Base-by-base conservation (phyloP, 1,284 basidiomycete genomes). In the Cryptococcus sp. region DNA sequence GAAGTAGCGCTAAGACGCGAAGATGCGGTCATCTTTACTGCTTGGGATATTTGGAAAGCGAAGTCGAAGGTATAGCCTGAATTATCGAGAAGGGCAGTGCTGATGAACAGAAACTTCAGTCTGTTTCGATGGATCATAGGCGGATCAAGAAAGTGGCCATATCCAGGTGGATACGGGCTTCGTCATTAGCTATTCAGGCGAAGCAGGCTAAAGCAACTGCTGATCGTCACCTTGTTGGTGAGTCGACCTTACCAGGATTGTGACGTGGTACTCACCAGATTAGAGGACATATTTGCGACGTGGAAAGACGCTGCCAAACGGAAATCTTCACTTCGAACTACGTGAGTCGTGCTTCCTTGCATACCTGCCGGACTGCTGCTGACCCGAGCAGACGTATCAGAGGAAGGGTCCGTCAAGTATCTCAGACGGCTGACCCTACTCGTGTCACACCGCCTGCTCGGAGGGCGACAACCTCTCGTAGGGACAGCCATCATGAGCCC, bases 1-100 rank as follows among this genome's bases (percentile, higher is more conserved):
- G 64, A 68, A 54, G 63, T 70, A 1, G 52, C 56, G 1, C 54
- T 62, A 10, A 58, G 68, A 21, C 63, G 63, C 45, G 72, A 74
- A 48, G 69, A 74, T 46, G 62, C 62, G 7, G 45, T 74, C 2
- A 48, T 72, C 24, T 74, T 71, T 46, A 47, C 52, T 1, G 69
- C 70, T 2, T 69, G 68, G 54, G 72, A 74, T 53, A 60, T 45
- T 25, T 72, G 70, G 72, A 64, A 62, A 22, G 66, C 55, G 7
- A 48, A 41, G 25, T 63, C 66, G 3, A 55, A 53, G 31, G 64
- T 69, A 23, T 49, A 69, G 57, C 9, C 55, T 50, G 45, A 54
- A 53, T 41, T 50, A 56, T 45, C n/a, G 28, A 47, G 28, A 47
- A 19, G 10, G 46, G 11, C 9, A 7, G 4, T 7, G 21, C 18